Base-by-base conservation (phyloP, 208 protist species). In the Leishmania turanica region DNA sequence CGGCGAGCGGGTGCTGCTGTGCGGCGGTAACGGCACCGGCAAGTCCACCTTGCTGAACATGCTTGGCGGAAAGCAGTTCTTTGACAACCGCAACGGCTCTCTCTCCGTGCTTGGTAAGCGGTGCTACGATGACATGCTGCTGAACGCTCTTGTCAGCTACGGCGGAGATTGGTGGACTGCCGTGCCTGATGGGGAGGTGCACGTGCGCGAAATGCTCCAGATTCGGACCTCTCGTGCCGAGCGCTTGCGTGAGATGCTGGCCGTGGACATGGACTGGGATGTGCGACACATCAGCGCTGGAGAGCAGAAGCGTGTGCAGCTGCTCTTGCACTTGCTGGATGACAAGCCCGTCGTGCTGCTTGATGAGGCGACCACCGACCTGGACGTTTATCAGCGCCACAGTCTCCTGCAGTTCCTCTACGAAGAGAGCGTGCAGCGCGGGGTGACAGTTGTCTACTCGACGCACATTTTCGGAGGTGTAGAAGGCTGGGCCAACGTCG, bases 41-140 rank as follows among this genome's bases (percentile, higher is more conserved):
- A 99, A 99, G 82, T 95, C 90, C 27, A 99, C 97, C 24, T 88
- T 99, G 49, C 89, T 99, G 62, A 98, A 96, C 76, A 96, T 99
- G 76, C 81, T 99, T 24, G 93, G 89, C 24, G 96, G 96, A 34
- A 96, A 97, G 70, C 87, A 96, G 53, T 95, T 94, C 64, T 96
- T 98, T 42, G 58, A 88, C 74, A 95, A 93, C 69, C 24, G 74
- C 37, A 45, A 83, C 49, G 81, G 88, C 1, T 84, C 89, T 1
- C 82, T 96, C n/a, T 76, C 91, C 19, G 95, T 95, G 58, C 86
- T 96, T 64, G 90, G 90, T 51, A 87, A 88, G 79, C 78, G 68
- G 5, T 89, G 87, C 84, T 97, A 96, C 81, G 86, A 96, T 19
- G 93, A 95, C 87, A 97, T 94, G 86, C 93, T 90, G 79, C 85